Base-by-base conservation (phyloP, 768 basidiomycete species). In the Tylopilus balloui region DNA sequence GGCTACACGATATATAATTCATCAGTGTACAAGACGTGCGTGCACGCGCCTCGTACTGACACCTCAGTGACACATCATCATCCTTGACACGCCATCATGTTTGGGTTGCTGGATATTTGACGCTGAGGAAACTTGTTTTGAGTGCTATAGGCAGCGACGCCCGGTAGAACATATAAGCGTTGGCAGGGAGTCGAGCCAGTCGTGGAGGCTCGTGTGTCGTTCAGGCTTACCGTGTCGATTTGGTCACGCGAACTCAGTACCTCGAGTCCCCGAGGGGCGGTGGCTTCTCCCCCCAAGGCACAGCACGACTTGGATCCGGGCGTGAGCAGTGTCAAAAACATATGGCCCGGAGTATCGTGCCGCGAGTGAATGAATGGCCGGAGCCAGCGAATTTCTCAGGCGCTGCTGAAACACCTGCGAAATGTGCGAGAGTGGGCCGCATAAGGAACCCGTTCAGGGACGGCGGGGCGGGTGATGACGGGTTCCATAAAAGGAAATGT, bases 381-480 rank as follows among this genome's bases (percentile, higher is more conserved):
- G 20, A 27, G n/a, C 14, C 6, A 12, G 34, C 14, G 27, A 28
- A 8, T n/a, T 47, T 48, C 48, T 17, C 48, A 55, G 32, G 51
- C 20, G 37, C 14, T 60, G 42, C 40, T 51, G 61, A 53, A 56
- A 63, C 61, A n/a, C 11, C 24, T 32, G 20, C 8, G 17, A 34
- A 2, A 17, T 34, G 32, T 10, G n/a, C n/a, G n/a, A n/a, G 15
- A 34, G 32, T 27, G 41, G 39, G 29, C 28, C n/a, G 23, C 53
- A 52, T 17, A 48, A 61, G 61, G 51, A 49, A 58, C 49, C 44
- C 43, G 47, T 51, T 59, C 61, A 63, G 61, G 61, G 61, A 64
- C 52, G 53, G 31, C 47, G 50, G 48, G 49, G 40, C 42, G 56
- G 47, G 47, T 41, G 34, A 27, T 52, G 55, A 57, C 41, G 46